Percentiles rank a stretch among this genome's conserved stretches.
Evolutionary conservation across 257 asterid genomes (phyloP).

Genomic region (Ligustrum vulgare): DNA sequence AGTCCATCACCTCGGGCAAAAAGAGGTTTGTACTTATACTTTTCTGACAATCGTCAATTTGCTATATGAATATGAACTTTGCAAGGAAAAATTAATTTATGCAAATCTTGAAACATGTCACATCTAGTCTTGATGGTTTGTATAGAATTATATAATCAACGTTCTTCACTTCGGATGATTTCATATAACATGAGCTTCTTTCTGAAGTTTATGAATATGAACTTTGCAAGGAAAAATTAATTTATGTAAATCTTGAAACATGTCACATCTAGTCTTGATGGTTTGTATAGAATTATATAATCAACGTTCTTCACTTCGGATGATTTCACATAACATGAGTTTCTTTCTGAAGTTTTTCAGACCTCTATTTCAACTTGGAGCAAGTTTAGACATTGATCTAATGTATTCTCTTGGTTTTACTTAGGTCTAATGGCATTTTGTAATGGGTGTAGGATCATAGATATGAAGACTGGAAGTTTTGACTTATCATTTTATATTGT

Average conservation of each 20-base stretch:
- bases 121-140: neutral
- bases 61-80: neutral
- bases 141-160: neutral
- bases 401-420: neutral
- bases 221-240: neutral
- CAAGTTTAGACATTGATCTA: neutral
- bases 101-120: neutral
- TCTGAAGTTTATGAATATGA: neutral
- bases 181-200: neutral
- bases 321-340: neutral
- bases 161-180: neutral
- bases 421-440: neutral
- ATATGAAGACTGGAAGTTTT: neutral
- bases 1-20: conserved; percentile 42
- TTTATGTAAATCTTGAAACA: neutral
- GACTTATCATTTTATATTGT: neutral
- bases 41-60: neutral
- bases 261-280: neutral
- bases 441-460: too few relatives aligned
- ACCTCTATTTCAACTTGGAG: neutral
- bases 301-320: too few relatives aligned
- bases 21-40: conserved; percentile 45
- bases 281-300: neutral
- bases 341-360: neutral
- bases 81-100: neutral